Base-by-base conservation (phyloP, 352 stramenopile genomes). In the Phytophthora niederhauseri region DNA sequence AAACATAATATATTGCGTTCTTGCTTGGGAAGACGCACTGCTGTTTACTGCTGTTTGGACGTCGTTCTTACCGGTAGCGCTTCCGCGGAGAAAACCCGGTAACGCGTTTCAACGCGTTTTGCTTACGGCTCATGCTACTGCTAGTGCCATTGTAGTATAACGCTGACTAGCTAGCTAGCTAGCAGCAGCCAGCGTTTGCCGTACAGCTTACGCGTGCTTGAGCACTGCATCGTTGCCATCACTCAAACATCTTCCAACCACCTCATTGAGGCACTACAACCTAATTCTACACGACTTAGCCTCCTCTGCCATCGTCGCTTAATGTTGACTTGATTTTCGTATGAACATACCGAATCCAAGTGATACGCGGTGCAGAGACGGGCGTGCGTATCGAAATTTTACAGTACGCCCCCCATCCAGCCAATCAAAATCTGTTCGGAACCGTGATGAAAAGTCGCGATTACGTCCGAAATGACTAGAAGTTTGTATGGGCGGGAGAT, bases 351-450 rank as follows among this genome's bases (percentile, higher is more conserved):
- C 1, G 28, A 28, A 12, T 15, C 8, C 19, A 28, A 28, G n/a
- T 48, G 41, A 19, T 20, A 11, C 3, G 12, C 0, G 4, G 14
- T 14, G n/a, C 48, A 65, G 6, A 50, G 31, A 57, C 14, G 4
- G 58, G 7, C 11, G 12, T 8, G 41, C 7, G 28, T 31, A 22
- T 43, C 26, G 48, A 52, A 41, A 57, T 20, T 45, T 51, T 34
- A 65, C 56, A 54, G 48, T 58, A 54, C 28, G 22, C n/a, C 14
- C 30, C 17, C 12, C 28, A 38, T 9, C 9, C 36, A 58, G 36
- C 64, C 64, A 72, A 72, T 67, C 50, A 66, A 19, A 43, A 24
- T 41, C 12, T 36, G 52, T 71, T 66, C 64, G 36, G 63, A 70
- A 70, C n/a, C 38, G 11, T 28, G 6, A 53, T 26, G 48, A 56